Base-by-base conservation (phyloP, 495 filamentous ascomycete genomes). In the Chaetomium cochliodes region DNA sequence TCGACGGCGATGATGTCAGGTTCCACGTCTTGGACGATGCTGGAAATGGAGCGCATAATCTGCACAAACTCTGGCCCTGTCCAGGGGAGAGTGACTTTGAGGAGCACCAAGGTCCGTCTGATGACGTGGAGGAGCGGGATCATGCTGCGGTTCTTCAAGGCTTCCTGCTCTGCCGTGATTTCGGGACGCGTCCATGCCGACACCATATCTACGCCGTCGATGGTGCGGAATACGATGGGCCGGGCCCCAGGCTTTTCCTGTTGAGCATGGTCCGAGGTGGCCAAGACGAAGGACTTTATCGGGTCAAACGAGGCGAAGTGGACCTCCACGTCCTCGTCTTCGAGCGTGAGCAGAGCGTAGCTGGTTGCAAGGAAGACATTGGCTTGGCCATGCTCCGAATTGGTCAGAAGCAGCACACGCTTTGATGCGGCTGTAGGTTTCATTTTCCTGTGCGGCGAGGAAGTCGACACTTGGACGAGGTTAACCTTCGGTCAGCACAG, bases 331-430 rank as follows among this genome's bases (percentile, higher is more conserved):
- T 78, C 77, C 13, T 66, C 62, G 25, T 70, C 66, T 12, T 25
- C 9, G 26, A 74, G 70, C 8, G 70, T 67, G 28, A 84, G 69
- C 1, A 86, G 78, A 57, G 83, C 82, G 28, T 84, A 78, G 23
- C 76, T 76, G 1, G 81, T 77, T 12, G 84, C 84, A 0, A 87
- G 77, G 41, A 80, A 76, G 26, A 85, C 81, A 67, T 85, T 86
- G 28, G 80, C 79, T 61, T 85, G 81, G 20, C 84, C 84, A 58
- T 81, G 76, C 64, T 86, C 84, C 49, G 80, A 80, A 73, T 82
- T 84, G 7, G 84, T 83, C 62, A 87, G 69, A 56, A 86, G 80
- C 12, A 86, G 73, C 18, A 83, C 73, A 5, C 66, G 70, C 33
- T 60, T 65, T 28, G 68, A 25, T 9, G 47, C 5, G 28, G 65